phyloP scores from a whole-genome alignment of 2,329 filamentous ascomycete genomes.

The Pezicula radicicola region DNA sequence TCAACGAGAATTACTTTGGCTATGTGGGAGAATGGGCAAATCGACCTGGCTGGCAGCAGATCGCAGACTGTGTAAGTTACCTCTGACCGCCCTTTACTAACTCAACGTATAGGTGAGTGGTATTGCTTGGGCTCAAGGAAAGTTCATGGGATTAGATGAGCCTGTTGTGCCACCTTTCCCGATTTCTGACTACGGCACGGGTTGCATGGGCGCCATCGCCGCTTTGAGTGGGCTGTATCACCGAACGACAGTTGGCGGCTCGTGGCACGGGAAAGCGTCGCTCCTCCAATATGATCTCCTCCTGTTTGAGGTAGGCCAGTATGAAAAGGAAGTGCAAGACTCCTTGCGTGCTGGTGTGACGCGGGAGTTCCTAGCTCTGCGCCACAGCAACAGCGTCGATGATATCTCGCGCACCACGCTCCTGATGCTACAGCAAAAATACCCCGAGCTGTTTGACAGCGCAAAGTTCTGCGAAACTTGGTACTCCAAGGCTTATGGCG shows the following conservation, averaged over 20 bases:
- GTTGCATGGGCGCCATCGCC: constrained; percentile 67
- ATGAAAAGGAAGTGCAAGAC: constrained; percentile 49
- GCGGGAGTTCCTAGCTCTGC: constrained; percentile 21
- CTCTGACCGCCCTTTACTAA: not conserved
- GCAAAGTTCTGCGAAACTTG: constrained; percentile 22
- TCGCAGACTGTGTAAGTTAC: constrained; percentile 56
- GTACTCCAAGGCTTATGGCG: constrained; percentile 21
- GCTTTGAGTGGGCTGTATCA: constrained; percentile 62
- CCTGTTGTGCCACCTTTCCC: constrained; percentile 65
- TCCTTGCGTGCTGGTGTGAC: constrained; percentile 19
- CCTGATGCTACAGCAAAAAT: constrained; percentile 22
- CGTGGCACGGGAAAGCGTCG: constrained; percentile 62
- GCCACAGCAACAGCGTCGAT: constrained; percentile 28
- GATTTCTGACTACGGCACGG: constrained; percentile 66
- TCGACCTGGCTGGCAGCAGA: constrained; percentile 67
- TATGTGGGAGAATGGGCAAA: constrained; percentile 58
- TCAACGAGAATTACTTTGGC: constrained; percentile 69
- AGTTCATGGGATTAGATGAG: constrained; percentile 57
- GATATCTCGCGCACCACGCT: constrained; percentile 25
- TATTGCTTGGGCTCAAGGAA: constrained; percentile 58
- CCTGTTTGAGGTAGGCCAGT: constrained; percentile 57
- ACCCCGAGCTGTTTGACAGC: constrained; percentile 31
- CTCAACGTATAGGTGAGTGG: constrained; percentile 44
- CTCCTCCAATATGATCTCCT: constrained; percentile 68
- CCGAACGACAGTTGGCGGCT: constrained; percentile 60